Evolutionary conservation across 129 eudicot species (phyloP).

Genomic region (Artemisia tridentata): DNA sequence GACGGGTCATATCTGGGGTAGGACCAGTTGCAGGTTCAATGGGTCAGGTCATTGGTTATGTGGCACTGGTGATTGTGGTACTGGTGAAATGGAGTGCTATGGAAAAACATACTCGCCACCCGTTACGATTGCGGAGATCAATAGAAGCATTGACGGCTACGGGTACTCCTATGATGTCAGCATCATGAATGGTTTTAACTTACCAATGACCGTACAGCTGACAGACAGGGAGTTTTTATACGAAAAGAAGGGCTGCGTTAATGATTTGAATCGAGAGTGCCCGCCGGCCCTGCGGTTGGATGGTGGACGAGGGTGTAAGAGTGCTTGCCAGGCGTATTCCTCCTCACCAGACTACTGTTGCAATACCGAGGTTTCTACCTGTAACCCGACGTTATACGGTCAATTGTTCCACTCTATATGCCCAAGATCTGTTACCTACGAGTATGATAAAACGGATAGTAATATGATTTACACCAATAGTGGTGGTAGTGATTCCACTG

Average conservation of each 20-base stretch:
- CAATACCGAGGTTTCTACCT: not conserved
- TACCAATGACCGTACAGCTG: conserved; percentile 31
- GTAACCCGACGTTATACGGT: conserved; percentile 18
- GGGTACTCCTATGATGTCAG: conserved; percentile 33
- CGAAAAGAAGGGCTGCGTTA: conserved; percentile 28
- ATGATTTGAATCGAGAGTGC: conserved; percentile 26
- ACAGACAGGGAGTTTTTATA: conserved; percentile 1
- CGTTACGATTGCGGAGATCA: not conserved
- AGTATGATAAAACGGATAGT: conserved; percentile 12
- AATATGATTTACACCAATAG: conserved; percentile 14
- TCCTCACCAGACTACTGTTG: conserved; percentile 35
- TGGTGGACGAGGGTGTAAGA: conserved; percentile 35
- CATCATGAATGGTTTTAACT: conserved; percentile 32
- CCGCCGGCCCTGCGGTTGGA: conserved; percentile 21
- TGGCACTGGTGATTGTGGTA: conserved; percentile 5
- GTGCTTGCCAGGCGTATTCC: conserved; percentile 28
- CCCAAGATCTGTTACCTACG: conserved; percentile 26
- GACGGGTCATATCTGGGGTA: conserved; percentile 39
- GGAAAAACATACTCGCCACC: not conserved
- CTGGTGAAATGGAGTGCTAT: conserved; percentile 2
- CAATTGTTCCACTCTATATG: conserved; percentile 27
- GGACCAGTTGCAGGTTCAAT: conserved; percentile 18
- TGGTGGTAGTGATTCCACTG: conserved; percentile 24
- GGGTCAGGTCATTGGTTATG: conserved; percentile 1
- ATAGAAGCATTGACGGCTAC: not conserved